A percentile compares a stretch with the other conserved stretches of the same genome.
These are phyloP conservation scores for Termitomyces sp. DNA, from an alignment of 1,284 basidiomycete genomes.

Conservation along the genomic window DNA sequence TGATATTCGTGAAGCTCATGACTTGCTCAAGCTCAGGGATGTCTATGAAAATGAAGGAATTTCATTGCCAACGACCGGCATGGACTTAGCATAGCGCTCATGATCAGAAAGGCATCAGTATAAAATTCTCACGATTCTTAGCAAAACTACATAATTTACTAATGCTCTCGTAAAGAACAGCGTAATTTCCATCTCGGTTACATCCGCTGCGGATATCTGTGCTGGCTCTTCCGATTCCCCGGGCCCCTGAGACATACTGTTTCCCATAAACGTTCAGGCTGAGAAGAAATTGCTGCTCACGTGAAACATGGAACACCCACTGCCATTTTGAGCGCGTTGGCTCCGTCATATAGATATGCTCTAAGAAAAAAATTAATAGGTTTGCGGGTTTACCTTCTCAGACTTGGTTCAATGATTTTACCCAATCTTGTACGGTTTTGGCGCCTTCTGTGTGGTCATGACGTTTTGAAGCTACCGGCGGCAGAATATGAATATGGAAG, in stretches of 20 bases:
- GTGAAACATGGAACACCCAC: too few relatives aligned
- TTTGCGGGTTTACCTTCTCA: too few relatives aligned
- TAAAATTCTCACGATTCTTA: conserved; percentile 1
- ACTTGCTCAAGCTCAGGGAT: background rate
- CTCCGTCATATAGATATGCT: background rate
- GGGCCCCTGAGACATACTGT: background rate
- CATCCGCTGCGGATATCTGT: background rate
- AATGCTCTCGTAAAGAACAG: background rate
- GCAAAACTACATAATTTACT: background rate
- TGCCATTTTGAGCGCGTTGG: too few relatives aligned
- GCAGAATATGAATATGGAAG: background rate
- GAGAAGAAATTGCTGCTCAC: too few relatives aligned
- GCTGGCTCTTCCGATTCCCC: background rate
- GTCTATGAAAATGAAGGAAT: background rate
- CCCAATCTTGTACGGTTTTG: background rate
- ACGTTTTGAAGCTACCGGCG: background rate
- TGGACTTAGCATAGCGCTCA: too few relatives aligned
- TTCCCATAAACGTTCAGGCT: background rate
- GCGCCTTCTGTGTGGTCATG: background rate
- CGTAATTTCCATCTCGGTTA: background rate
- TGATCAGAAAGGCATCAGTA: background rate
- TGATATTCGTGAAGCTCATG: conserved; percentile 40
- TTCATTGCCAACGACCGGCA: background rate
- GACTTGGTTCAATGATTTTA: background rate
- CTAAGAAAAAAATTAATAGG: background rate